These are phyloP conservation scores for Oenanthe javanica DNA, from an alignment of 140 eudicot species.

Conservation along the genomic window DNA sequence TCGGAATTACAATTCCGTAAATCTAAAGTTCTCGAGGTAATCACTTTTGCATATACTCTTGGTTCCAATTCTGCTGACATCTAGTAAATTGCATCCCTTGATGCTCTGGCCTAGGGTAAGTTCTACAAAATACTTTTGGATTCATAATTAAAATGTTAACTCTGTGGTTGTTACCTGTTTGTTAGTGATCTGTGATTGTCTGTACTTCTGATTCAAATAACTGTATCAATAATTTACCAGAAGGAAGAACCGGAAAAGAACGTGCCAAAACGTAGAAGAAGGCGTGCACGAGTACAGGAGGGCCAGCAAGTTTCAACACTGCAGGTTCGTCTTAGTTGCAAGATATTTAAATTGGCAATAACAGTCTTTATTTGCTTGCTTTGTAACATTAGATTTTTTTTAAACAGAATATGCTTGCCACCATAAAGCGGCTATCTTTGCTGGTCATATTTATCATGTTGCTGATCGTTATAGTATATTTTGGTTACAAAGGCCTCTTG, in stretches of 20 bases:
- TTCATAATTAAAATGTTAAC: no score
- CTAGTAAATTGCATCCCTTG: neutral
- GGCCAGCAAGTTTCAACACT: conserved; percentile 43
- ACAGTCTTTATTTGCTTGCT: neutral
- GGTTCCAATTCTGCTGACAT: neutral
- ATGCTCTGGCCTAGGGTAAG: neutral
- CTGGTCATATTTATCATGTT: conserved; percentile 33
- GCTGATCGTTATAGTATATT: conserved; percentile 43
- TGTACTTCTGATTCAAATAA: neutral
- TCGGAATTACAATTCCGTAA: conserved; percentile 69
- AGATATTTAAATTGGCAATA: neutral
- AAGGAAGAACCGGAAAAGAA: conserved; percentile 50
- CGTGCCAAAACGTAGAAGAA: conserved; percentile 57
- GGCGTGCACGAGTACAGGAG: conserved; percentile 50
- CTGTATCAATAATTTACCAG: conserved; percentile 27
- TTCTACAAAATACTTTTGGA: no score
- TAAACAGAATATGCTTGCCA: conserved; percentile 49
- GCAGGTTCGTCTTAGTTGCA: conserved; percentile 38
- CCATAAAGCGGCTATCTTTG: conserved; percentile 36
- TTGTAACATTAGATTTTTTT: conserved; percentile 5
- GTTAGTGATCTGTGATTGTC: neutral
- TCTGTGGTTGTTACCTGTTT: no score
- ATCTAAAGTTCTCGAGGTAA: conserved; percentile 53
- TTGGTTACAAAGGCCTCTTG: conserved; percentile 69
- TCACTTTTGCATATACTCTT: neutral